Conservation (phyloP, 2,329 filamentous ascomycete species). For the Canariomyces notabilis region DNA sequence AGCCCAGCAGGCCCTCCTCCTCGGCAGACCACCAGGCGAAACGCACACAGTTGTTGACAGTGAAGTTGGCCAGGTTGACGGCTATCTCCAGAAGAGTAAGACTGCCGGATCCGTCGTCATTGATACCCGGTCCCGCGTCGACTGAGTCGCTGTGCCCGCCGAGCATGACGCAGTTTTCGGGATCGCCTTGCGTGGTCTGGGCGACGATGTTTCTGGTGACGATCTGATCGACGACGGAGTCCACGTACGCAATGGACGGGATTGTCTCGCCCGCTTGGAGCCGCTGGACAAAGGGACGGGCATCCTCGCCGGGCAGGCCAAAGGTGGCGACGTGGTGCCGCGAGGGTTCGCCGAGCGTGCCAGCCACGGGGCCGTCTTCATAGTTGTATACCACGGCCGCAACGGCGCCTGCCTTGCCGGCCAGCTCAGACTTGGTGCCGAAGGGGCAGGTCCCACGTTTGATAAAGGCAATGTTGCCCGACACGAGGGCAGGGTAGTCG, state of each 20-base stretch:
- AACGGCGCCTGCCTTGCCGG: constrained; percentile 63
- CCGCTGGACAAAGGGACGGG: constrained; percentile 48
- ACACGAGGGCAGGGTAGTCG: constrained; percentile 57
- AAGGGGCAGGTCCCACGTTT: constrained; percentile 67
- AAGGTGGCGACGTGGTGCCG: constrained; percentile 62
- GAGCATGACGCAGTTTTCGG: constrained; percentile 60
- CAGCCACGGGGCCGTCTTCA: constrained; percentile 55
- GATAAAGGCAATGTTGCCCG: constrained; percentile 65
- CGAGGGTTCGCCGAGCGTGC: constrained; percentile 61
- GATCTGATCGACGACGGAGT: constrained; percentile 51
- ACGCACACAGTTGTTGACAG: constrained; percentile 60
- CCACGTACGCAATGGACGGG: constrained; percentile 54
- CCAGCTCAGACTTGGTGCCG: constrained; percentile 62
- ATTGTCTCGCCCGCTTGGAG: constrained; percentile 48
- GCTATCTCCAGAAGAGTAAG: constrained; percentile 59
- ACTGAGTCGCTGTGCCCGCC: constrained; percentile 62
- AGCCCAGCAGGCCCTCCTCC: constrained; percentile 62
- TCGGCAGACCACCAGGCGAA: constrained; percentile 66
- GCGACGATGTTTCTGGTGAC: constrained; percentile 57
- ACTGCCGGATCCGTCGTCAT: constrained; percentile 69
- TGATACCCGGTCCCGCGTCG: constrained; percentile 64
- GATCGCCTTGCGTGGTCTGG: constrained; percentile 55
- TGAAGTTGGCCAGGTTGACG: constrained; percentile 51
- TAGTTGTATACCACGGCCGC: constrained; percentile 74
- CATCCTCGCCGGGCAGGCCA: constrained; percentile 57